Evolutionary conservation across 371 early-diverging fungal genomes (phyloP).

Genomic region (Saksenaea vasiformis): DNA sequence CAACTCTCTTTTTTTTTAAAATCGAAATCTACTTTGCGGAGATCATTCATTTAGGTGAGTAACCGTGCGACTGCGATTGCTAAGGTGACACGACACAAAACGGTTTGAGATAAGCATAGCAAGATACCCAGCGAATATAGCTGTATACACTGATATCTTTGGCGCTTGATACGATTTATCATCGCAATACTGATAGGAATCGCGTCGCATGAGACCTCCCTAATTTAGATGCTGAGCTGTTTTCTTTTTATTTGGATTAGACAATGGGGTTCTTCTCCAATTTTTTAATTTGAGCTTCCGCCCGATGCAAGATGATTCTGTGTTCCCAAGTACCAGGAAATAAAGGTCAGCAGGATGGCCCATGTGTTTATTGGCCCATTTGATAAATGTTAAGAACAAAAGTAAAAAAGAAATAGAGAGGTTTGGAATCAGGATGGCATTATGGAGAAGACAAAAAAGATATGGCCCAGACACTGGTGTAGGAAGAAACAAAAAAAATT

Average conservation of each 20-base stretch:
- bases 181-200: too few species aligned
- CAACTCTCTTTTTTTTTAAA: not conserved
- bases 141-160: not conserved
- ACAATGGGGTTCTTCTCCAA: not conserved
- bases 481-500: too few species aligned
- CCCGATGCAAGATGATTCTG: not conserved
- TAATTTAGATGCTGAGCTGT: too few species aligned
- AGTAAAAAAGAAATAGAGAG: too few species aligned
- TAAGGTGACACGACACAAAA: not conserved
- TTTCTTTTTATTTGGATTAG: too few species aligned
- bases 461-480: too few species aligned
- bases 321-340: not conserved
- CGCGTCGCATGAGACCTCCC: too few species aligned
- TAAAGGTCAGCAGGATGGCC: not conserved
- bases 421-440: too few species aligned
- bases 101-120: not conserved
- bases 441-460: too few species aligned
- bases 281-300: not conserved
- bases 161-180: not conserved
- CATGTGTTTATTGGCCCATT: not conserved
- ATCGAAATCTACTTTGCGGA: not conserved
- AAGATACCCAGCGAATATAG: not conserved
- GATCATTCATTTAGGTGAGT: not conserved
- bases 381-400: too few species aligned
- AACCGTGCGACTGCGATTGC: conserved; percentile 2